Conservation (phyloP, 495 filamentous ascomycete species). For the Aspergillus ellipticus region DNA sequence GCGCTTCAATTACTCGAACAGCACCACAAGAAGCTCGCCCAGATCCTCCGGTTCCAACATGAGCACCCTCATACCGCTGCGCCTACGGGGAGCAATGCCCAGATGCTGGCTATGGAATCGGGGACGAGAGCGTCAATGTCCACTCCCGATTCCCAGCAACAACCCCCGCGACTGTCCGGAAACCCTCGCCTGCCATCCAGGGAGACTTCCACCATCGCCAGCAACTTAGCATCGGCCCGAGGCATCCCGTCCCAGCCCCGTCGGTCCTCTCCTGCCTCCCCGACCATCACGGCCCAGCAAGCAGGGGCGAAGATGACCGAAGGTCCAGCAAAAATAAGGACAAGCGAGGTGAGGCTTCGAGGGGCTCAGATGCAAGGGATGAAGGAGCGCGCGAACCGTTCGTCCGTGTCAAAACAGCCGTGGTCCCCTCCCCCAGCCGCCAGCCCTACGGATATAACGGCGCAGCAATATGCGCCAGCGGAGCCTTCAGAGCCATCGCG, state of each 20-base stretch:
- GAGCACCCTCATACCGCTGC: conserved; percentile 47
- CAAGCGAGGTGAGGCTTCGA: conserved; percentile 34
- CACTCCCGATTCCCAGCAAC: conserved; percentile 29
- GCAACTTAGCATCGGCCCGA: conserved; percentile 81
- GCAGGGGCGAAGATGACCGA: conserved; percentile 68
- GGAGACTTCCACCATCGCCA: conserved; percentile 84
- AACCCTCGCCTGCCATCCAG: conserved; percentile 52
- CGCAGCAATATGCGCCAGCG: conserved; percentile 33
- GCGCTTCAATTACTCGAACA: conserved; percentile 79
- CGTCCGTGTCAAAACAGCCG: conserved; percentile 27
- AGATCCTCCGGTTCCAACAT: conserved; percentile 68
- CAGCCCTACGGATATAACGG: conserved; percentile 34
- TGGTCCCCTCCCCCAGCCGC: conserved; percentile 36
- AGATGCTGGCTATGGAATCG: conserved; percentile 21
- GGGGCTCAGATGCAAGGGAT: conserved; percentile 18
- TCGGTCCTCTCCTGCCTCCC: conserved; percentile 55
- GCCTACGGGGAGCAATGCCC: conserved; percentile 5
- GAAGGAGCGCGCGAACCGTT: conserved; percentile 24
- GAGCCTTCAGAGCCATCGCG: conserved; percentile 15
- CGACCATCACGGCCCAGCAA: conserved; percentile 70
- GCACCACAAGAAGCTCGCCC: conserved; percentile 77
- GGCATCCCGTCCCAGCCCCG: conserved; percentile 74
- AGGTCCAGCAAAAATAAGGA: conserved; percentile 45
- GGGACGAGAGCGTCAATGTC: conserved; percentile 25
- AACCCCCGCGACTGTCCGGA: conserved; percentile 32